Evolutionary conservation across 805 yeast genomes (phyloP), one percentile per base, ranked within the genome.

Genomic region (Myxozyma sirexii): DNA sequence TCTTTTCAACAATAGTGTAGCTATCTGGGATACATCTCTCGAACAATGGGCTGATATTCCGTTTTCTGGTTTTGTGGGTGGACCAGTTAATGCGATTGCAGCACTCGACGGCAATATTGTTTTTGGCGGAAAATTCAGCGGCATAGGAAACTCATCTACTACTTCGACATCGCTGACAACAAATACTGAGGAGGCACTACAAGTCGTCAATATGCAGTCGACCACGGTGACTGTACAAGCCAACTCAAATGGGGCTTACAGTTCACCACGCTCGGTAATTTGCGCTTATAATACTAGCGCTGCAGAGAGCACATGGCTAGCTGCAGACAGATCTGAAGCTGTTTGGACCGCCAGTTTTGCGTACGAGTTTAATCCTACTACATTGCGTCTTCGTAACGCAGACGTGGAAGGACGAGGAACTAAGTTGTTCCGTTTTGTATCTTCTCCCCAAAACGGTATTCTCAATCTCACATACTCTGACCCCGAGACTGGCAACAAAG

Each of bases 391-490:
- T 3, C 88, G 83, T 71, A 84, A 89, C 63, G 57, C 70, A 3
- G 75, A 76, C 8, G 77, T 76, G 38, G 73, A 76, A 29, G 78
- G 80, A 53, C 83, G 85, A 13, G 76, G 76, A 2, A 70, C 77
- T 2, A 78, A 85, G 50, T 60, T 80, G 6, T 94, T 92, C 71
- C 80, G 97, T 68, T 76, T 94, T 5, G 76, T 87, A 41, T 85
- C 97, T 0, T 75, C 80, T 55, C 97, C 97, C 0, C 80, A 91
- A 12, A 81, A 85, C 66, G 90, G 97, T 65, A 93, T 93, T 62
- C 88, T 94, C 97, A 94, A 94, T 71, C 72, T 94, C 64, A 84
- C 96, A 0, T 94, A 91, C 69, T 76, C 88, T 23, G 93, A 93
- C 70, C 96, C 96, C 2, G 61, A 70, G 0, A 80, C 90, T 1